These are phyloP conservation scores for Butyriboletus appendiculatus DNA, from an alignment of 1,284 basidiomycete genomes.

Conservation along the genomic window DNA sequence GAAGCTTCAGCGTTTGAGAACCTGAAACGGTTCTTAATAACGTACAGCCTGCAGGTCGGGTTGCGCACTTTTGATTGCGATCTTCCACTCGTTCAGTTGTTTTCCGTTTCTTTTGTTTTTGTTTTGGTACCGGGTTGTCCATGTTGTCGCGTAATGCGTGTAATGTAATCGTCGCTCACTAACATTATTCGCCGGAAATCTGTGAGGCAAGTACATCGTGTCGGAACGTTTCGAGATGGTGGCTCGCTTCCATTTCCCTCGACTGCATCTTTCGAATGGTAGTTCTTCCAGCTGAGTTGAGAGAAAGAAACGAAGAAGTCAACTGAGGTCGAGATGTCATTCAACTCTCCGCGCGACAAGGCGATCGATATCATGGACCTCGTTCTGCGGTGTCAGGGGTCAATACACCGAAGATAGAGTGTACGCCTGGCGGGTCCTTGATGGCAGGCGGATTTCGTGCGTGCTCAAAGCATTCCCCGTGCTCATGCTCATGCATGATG, in stretches of 20 bases:
- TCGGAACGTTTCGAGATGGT: neutral
- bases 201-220: neutral
- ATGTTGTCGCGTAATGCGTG: slow-evolving; percentile 1
- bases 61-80: neutral
- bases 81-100: neutral
- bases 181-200: neutral
- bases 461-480: neutral
- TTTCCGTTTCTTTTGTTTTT: neutral
- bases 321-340: no score
- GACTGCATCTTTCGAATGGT: neutral
- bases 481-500: neutral
- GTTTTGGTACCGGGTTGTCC: neutral
- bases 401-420: neutral
- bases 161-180: slow-evolving; percentile 1
- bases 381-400: neutral
- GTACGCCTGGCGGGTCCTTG: neutral
- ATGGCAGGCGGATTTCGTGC: neutral
- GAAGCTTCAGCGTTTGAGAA: neutral
- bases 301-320: no score
- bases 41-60: slow-evolving; percentile 11
- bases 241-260: neutral
- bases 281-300: neutral
- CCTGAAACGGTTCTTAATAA: neutral
- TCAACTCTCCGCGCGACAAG: no score
- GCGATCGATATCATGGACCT: neutral